Evolutionary conservation across 768 basidiomycete genomes (phyloP).

Genomic region (Pleurotus ostreatus): DNA sequence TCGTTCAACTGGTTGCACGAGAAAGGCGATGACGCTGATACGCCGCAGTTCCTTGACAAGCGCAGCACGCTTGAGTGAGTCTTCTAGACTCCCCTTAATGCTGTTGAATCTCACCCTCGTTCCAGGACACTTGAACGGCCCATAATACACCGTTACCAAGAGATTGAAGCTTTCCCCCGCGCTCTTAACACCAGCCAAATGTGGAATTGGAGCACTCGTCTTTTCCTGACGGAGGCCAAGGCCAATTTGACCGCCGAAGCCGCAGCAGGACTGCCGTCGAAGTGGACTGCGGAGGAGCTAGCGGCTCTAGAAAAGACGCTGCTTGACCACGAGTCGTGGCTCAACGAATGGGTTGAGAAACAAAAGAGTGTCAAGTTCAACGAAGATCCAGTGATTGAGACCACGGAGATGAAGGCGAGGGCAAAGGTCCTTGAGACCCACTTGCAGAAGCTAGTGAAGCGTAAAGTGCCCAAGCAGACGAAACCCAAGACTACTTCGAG

Average conservation of each 20-base stretch:
- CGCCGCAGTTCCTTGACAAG: slow-evolving; percentile 68
- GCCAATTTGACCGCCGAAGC: slow-evolving; percentile 68
- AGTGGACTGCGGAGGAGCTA: slow-evolving; percentile 87
- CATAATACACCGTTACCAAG: slow-evolving; percentile 83
- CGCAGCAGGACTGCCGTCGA: slow-evolving; percentile 57
- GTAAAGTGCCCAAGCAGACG: slow-evolving; percentile 63
- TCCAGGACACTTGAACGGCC: slow-evolving; percentile 72
- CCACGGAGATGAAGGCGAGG: slow-evolving; percentile 79
- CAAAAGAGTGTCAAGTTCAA: slow-evolving; percentile 72
- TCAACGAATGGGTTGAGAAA: slow-evolving; percentile 75
- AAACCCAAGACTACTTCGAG: slow-evolving; percentile 38
- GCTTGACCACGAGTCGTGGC: slow-evolving; percentile 80
- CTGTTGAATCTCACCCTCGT: slow-evolving; percentile 2
- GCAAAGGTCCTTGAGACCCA: slow-evolving; percentile 78
- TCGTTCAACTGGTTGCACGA: slow-evolving; percentile 83
- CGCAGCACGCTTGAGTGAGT: slow-evolving; percentile 82
- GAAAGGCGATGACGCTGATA: slow-evolving; percentile 79
- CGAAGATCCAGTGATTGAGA: slow-evolving; percentile 84
- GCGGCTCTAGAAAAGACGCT: slow-evolving; percentile 72
- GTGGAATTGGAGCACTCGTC: slow-evolving; percentile 82
- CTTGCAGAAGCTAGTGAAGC: slow-evolving; percentile 61
- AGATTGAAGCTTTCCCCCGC: slow-evolving; percentile 81
- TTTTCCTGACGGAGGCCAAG: slow-evolving; percentile 83
- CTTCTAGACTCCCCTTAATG: not conserved
- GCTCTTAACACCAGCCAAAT: slow-evolving; percentile 79